Evolutionary conservation across 169 alveolate species (phyloP).

Genomic region (Eimeria acervulina): DNA sequence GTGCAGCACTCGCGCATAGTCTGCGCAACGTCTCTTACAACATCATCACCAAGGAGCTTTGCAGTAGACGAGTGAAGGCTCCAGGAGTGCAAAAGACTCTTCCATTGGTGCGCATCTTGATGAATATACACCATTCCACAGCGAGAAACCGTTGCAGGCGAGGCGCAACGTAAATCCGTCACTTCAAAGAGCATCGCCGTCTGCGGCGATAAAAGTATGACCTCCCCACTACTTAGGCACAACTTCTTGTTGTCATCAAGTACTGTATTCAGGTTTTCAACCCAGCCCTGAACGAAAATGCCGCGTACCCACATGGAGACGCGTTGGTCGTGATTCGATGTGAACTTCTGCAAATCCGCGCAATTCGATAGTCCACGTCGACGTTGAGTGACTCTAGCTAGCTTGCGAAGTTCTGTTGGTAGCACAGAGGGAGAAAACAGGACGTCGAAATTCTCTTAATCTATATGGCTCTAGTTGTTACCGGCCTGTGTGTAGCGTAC

Average conservation of each 20-base stretch:
- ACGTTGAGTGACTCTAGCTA: neutral
- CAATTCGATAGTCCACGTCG: neutral
- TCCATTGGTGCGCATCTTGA: constrained; percentile 95
- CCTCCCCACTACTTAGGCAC: constrained; percentile 95
- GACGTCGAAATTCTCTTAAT: neutral
- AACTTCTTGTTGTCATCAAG: constrained; percentile 97
- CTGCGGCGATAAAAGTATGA: constrained; percentile 92
- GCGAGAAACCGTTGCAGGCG: constrained; percentile 97
- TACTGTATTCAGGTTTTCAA: constrained; percentile 97
- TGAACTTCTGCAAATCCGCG: neutral
- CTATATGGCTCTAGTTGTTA: neutral
- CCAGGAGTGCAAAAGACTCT: constrained; percentile 96
- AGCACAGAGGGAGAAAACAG: neutral
- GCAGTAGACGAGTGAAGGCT: constrained; percentile 71
- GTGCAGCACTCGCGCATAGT: constrained; percentile 38
- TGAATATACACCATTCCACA: constrained; percentile 97
- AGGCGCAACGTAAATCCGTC: constrained; percentile 94
- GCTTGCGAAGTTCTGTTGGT: neutral
- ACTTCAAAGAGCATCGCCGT: constrained; percentile 96
- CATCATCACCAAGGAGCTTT: constrained; percentile 42
- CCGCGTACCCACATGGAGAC: neutral
- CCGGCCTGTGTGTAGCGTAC: constrained; percentile 81
- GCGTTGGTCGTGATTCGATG: neutral
- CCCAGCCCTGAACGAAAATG: constrained; percentile 89
- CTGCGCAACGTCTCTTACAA: constrained; percentile 30